Evolutionary conservation across 2,329 filamentous ascomycete species (phyloP).

Genomic region (Grosmannia serpens): DNA sequence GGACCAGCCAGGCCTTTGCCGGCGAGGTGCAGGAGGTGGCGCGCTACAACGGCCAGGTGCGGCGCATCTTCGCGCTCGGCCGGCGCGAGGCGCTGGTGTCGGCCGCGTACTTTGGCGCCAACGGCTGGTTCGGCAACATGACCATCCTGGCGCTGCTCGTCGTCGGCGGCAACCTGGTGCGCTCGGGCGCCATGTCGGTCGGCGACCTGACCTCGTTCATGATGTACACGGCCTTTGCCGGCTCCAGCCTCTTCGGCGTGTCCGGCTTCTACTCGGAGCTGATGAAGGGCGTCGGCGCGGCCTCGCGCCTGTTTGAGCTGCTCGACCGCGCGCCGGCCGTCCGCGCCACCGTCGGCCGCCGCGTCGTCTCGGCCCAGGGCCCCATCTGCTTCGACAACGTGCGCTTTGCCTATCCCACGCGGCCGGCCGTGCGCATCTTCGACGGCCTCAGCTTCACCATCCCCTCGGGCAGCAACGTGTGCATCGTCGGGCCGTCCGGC

Average conservation of each 20-base stretch:
- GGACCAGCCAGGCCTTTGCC: conserved; percentile 91
- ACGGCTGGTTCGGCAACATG: conserved; percentile 90
- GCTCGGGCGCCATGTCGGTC: conserved; percentile 72
- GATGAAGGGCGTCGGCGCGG: conserved; percentile 97
- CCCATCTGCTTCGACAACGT: conserved; percentile 82
- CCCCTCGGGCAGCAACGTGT: conserved; percentile 85
- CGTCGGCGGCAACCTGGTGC: conserved; percentile 82
- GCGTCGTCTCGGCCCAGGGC: conserved; percentile 74
- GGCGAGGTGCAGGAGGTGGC: conserved; percentile 83
- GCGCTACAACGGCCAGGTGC: conserved; percentile 85
- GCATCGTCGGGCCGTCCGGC: conserved; percentile 90
- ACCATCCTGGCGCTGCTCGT: conserved; percentile 86
- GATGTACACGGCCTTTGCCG: conserved; percentile 89
- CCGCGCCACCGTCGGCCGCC: conserved; percentile 69
- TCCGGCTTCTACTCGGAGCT: conserved; percentile 96
- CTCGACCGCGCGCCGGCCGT: conserved; percentile 84
- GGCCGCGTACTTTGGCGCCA: conserved; percentile 78
- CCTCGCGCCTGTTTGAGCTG: conserved; percentile 89
- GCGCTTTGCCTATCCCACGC: conserved; percentile 82
- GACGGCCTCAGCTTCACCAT: conserved; percentile 82
- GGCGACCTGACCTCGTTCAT: conserved; percentile 93
- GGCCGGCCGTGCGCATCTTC: conserved; percentile 87
- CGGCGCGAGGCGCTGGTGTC: conserved; percentile 78
- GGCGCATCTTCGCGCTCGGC: conserved; percentile 83
- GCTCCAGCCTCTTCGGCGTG: conserved; percentile 81